Evolutionary conservation across 148 eudicot species (phyloP), one percentile per base, ranked within the genome.

Genomic region (Persicaria maculosa): DNA sequence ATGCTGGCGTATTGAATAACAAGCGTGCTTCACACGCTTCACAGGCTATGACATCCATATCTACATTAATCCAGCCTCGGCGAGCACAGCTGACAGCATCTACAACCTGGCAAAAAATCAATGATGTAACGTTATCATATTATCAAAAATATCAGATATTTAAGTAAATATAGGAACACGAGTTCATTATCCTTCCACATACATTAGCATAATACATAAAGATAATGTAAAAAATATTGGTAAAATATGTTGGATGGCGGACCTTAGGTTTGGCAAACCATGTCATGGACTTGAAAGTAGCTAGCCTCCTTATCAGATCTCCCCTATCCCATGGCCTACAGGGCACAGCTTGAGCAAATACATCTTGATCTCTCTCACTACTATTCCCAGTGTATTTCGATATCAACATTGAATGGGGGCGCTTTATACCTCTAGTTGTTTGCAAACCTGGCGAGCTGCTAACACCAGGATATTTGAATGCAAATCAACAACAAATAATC

Each of bases 211-310:
- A 61, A 10, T 15, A 45, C 16, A 47, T 10, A 14, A 48, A 9
- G 16, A 72, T 47, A 10, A 4, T 46, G 17, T 47, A 47, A 12
- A 15, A n/a, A 68, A 68, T 44, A 68, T 71, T 48, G 50, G 12
- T 72, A 47, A 48, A 10, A n/a, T 65, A 65, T 65, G 46, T 55
- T 36, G 11, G 50, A 44, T 59, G 75, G 71, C 83, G 59, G 79
- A 92, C 98, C 98, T 94, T 87, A 68, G 98, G 98, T 85, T 92
- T 95, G 71, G 97, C 98, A 83, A 95, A 95, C 98, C 98, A 95
- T 75, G 85, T 90, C 96, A 92, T 95, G 75, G 98, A 90, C 85
- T 92, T 95, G 88, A 92, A 95, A 61, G 98, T 88, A 58, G 94
- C 88, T 65, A 92, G 71, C 84, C 98, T 90, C 82, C 79, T 84